Base-by-base conservation (phyloP, 2,329 filamentous ascomycete genomes). In the Aquanectria penicillioides region DNA sequence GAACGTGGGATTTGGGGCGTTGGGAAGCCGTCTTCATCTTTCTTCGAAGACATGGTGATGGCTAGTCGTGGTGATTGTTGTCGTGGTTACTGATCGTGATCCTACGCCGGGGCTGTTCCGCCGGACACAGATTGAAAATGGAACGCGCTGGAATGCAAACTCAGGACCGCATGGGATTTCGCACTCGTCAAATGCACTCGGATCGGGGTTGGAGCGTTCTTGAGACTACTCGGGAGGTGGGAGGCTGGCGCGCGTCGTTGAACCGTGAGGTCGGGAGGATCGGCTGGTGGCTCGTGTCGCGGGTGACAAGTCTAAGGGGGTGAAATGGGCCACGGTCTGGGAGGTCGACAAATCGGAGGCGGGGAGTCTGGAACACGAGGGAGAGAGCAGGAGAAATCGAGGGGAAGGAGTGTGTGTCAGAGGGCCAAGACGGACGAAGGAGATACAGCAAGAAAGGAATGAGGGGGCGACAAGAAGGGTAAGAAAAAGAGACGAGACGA, bases 1-100 rank as follows among this genome's bases (percentile, higher is more conserved):
- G 75, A 75, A 44, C 68, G 74, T 3, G 79, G 76, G 43, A 78
- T 77, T 37, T 78, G 75, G 3, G 79, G 76, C 33, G 67, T 68
- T 17, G 76, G 73, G 50, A 80, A 78, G 57, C 72, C 70, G 54
- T 73, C 73, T 33, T 77, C 77, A 48, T 80, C 75, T 48, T 70
- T 71, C 47, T 78, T 77, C 15, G 73, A 71, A 43, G 76, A 72
- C 80, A 81, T 81, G 54, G 62, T 64, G 55, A 60, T 49, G 38
- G 43, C 50, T 37, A 52, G 41, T 62, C 48, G 46, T 53, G 33
- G 60, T 61, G 46, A 18, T 36, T 6, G 37, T 25, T 31, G 54
- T 61, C 43, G 62, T n/a, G n/a, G n/a, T 64, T 66, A 65, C 31
- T 47, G 46, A 33, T 50, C 31, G 58, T 59, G 52, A 41, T n/a